A percentile compares a stretch with the other conserved stretches of the same genome.
These are phyloP conservation scores for Platanus orientalis DNA, from an alignment of 164 flowering plant species.

Conservation along the genomic window DNA sequence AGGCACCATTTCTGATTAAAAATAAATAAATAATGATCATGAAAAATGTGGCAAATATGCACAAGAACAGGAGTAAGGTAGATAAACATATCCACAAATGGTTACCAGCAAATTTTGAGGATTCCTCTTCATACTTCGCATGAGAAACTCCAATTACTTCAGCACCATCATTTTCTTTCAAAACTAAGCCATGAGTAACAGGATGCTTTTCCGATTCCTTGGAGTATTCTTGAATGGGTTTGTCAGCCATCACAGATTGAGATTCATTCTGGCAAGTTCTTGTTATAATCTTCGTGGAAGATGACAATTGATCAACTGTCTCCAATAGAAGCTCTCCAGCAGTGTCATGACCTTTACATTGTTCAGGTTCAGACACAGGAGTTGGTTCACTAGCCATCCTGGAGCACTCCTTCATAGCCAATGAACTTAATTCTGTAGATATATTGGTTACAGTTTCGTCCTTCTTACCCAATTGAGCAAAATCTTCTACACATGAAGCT, in stretches of 20 bases:
- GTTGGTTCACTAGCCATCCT: conserved; percentile 1
- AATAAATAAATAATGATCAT: neutral
- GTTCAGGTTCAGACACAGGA: conserved; percentile 8
- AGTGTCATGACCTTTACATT: conserved; percentile 3
- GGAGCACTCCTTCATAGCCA: conserved; percentile 6
- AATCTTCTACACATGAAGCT: conserved; percentile 7
- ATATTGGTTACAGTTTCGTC: conserved; percentile 13
- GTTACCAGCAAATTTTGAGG: neutral
- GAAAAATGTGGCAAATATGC: neutral
- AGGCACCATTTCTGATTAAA: conserved; percentile 4
- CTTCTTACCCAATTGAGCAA: conserved; percentile 6
- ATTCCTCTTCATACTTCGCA: conserved; percentile 11
- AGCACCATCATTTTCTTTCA: conserved; percentile 16
- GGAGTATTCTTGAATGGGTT: conserved; percentile 15
- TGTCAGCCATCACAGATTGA: conserved; percentile 11
- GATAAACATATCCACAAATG: neutral
- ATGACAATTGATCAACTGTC: conserved; percentile 6
- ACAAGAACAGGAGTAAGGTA: neutral
- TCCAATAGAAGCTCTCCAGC: conserved; percentile 10
- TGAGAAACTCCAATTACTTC: conserved; percentile 9
- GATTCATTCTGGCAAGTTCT: conserved; percentile 16
- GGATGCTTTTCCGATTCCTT: conserved; percentile 12
- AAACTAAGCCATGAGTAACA: conserved; percentile 11
- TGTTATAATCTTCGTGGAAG: conserved; percentile 6
- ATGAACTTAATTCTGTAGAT: conserved; percentile 5